Conservation (phyloP, 108 stramenopile species). For the Cyclotella cryptica region DNA sequence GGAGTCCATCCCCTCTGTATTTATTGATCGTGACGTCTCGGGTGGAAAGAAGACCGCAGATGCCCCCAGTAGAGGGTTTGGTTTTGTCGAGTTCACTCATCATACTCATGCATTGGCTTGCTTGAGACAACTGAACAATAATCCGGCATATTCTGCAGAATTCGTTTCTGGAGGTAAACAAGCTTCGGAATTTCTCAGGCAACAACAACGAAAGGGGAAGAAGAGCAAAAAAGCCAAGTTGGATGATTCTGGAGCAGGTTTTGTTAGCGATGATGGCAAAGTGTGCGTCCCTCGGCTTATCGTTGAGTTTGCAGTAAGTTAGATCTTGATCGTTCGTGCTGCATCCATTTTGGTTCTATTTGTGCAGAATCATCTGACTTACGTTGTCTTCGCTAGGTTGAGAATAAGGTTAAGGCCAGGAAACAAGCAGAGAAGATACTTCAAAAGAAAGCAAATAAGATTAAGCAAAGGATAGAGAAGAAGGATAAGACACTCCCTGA, state of each 20-base stretch:
- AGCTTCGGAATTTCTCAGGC: slow-evolving; percentile 52
- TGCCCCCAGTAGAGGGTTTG: slow-evolving; percentile 93
- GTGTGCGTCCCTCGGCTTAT: slow-evolving; percentile 74
- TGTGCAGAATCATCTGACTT: not conserved
- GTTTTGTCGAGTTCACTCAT: slow-evolving; percentile 97
- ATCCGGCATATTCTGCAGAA: slow-evolving; percentile 82
- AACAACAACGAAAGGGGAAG: slow-evolving; percentile 52
- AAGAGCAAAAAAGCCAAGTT: slow-evolving; percentile 49
- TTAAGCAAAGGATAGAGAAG: slow-evolving; percentile 70
- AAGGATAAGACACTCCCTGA: slow-evolving; percentile 43
- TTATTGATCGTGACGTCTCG: slow-evolving; percentile 77
- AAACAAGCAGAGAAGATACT: slow-evolving; percentile 77
- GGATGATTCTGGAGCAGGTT: slow-evolving; percentile 42
- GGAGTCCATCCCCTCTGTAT: slow-evolving; percentile 84
- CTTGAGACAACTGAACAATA: slow-evolving; percentile 96
- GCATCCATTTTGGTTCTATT: slow-evolving; percentile 2
- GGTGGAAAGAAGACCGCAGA: slow-evolving; percentile 55
- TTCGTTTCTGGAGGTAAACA: slow-evolving; percentile 76
- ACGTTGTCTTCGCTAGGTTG: slow-evolving; percentile 48
- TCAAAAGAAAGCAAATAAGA: slow-evolving; percentile 73
- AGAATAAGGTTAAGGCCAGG: slow-evolving; percentile 88
- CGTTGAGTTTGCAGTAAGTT: slow-evolving; percentile 85
- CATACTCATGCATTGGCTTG: slow-evolving; percentile 97
- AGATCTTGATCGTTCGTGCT: not conserved
- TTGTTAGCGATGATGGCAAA: slow-evolving; percentile 63